These are phyloP conservation scores for Debaryomyces tyrocola DNA, from an alignment of 805 yeast genomes.

Conservation along the genomic window DNA sequence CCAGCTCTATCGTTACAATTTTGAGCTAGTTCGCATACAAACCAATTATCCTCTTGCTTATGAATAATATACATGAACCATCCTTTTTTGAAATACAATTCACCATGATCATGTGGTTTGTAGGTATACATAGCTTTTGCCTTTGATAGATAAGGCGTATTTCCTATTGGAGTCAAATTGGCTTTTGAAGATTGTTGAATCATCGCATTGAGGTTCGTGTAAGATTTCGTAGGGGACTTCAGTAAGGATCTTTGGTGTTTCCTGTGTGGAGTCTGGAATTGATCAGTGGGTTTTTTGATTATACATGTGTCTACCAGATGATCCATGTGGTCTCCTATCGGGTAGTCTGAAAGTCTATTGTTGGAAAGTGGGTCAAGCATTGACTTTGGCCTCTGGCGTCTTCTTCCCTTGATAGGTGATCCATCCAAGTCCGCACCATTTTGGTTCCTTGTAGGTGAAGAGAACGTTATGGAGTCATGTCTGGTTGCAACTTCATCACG, in stretches of 20 bases:
- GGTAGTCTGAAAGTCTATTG: constrained; percentile 1
- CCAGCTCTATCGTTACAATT: constrained; percentile 35
- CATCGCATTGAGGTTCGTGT: constrained; percentile 29
- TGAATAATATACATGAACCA: constrained; percentile 44
- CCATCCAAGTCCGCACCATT: constrained; percentile 3
- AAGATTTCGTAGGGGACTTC: constrained; percentile 36
- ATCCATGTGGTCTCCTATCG: not conserved
- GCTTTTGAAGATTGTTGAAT: constrained; percentile 11
- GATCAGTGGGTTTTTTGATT: constrained; percentile 2
- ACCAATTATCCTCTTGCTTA: constrained; percentile 47
- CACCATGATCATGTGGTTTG: constrained; percentile 43
- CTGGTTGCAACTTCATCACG: constrained; percentile 37
- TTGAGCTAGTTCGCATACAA: constrained; percentile 39
- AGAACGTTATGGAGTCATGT: constrained; percentile 24
- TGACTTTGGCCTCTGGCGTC: constrained; percentile 22
- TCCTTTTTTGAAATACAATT: constrained; percentile 38
- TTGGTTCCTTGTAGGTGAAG: constrained; percentile 5
- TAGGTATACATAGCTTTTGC: constrained; percentile 42
- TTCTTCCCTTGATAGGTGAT: constrained; percentile 7
- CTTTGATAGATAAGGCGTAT: constrained; percentile 28
- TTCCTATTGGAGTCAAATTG: constrained; percentile 31
- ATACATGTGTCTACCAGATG: constrained; percentile 9
- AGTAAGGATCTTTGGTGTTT: constrained; percentile 23
- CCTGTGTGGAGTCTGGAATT: not conserved
- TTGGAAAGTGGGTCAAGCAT: constrained; percentile 19